Evolutionary conservation across 352 stramenopile genomes (phyloP).

Genomic region (Phytophthora sp.): DNA sequence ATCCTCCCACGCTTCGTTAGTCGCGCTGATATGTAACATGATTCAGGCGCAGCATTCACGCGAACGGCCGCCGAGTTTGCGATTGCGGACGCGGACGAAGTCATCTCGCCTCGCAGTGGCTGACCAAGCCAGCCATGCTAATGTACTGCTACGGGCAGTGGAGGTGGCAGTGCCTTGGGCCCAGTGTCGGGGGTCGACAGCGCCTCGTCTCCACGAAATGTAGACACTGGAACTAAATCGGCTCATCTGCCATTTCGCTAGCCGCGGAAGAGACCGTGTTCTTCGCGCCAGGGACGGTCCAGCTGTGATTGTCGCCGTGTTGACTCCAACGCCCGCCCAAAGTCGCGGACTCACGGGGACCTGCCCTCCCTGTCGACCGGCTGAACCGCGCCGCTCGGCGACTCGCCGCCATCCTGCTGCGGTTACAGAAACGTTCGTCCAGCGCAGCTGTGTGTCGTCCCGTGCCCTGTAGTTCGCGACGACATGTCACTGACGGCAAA

Average conservation of each 20-base stretch:
- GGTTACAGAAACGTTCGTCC: not conserved
- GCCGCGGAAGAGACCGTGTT: too few relatives aligned
- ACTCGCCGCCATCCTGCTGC: too few relatives aligned
- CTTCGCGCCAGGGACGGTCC: not conserved
- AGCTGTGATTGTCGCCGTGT: too few relatives aligned
- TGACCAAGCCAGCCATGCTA: too few relatives aligned
- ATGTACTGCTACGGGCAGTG: too few relatives aligned
- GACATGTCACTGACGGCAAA: too few relatives aligned
- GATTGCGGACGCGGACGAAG: slow-evolving; percentile 1
- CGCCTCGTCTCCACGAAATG: slow-evolving; percentile 2
- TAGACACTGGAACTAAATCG: not conserved
- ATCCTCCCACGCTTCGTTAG: slow-evolving; percentile 23
- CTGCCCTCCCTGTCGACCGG: too few relatives aligned
- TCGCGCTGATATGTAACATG: slow-evolving; percentile 22
- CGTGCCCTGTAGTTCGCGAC: not conserved
- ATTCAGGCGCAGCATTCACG: slow-evolving; percentile 10
- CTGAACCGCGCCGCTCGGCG: too few relatives aligned
- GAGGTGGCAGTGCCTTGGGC: not conserved
- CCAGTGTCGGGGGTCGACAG: not conserved
- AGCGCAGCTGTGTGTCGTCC: not conserved
- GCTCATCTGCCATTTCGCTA: slow-evolving; percentile 18
- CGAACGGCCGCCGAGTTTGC: not conserved
- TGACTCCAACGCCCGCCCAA: too few relatives aligned
- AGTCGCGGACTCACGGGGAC: too few relatives aligned
- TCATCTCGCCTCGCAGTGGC: too few relatives aligned